phyloP scores from a whole-genome alignment of 768 basidiomycete genomes.

The Tephrocybe sp. region DNA sequence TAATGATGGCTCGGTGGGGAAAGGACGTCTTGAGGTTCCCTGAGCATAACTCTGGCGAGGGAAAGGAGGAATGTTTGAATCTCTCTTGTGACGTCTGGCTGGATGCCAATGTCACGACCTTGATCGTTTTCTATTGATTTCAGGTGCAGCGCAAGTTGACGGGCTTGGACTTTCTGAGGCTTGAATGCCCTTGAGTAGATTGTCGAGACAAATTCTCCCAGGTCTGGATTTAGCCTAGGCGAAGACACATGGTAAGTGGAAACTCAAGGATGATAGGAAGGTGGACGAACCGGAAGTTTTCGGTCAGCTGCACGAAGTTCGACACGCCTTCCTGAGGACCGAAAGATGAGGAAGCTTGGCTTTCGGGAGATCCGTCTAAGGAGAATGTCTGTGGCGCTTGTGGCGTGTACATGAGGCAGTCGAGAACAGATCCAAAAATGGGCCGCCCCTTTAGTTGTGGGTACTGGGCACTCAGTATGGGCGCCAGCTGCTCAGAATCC shows the following conservation, averaged over 20 bases:
- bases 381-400: conserved; percentile 5
- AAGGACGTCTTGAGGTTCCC: conserved; percentile 36
- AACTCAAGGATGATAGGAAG: neutral
- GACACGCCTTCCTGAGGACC: conserved; percentile 15
- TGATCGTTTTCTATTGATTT: conserved; percentile 24
- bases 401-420: conserved; percentile 39
- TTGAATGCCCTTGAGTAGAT: conserved; percentile 51
- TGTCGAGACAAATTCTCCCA: conserved; percentile 53
- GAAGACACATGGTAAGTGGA: neutral
- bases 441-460: conserved; percentile 35
- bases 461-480: conserved; percentile 48
- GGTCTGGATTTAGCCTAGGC: conserved; percentile 49
- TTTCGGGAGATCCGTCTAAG: conserved; percentile 10
- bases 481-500: conserved; percentile 52
- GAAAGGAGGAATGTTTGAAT: conserved; percentile 39
- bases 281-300: conserved; percentile 45
- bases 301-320: conserved; percentile 48
- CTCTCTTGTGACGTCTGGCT: no score
- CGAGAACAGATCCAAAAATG: conserved; percentile 50
- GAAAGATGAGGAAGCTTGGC: conserved; percentile 20
- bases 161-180: conserved; percentile 45
- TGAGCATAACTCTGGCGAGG: conserved; percentile 45
- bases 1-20: conserved; percentile 20
- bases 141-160: conserved; percentile 36
- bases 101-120: conserved; percentile 22